Evolutionary conservation across 805 yeast species (phyloP), one percentile per base, ranked within the genome.

Genomic region (Candida ponderosae): DNA sequence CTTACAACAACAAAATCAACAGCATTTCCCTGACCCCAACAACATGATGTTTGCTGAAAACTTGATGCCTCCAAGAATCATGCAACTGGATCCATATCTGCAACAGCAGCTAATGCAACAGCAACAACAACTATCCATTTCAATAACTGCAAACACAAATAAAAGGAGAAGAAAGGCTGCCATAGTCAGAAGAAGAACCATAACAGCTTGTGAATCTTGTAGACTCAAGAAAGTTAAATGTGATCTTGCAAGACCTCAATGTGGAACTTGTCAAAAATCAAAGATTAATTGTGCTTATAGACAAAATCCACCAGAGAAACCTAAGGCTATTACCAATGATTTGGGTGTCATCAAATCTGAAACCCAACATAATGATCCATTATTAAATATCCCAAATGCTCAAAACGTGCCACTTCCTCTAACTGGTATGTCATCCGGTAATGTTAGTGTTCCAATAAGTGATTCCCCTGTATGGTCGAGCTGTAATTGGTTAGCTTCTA

Each of bases 171-270:
- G n/a, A 27, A 28, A 20, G 4, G 19, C 32, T 1, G 31, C 30
- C 23, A 8, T 41, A 5, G 15, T 17, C 0, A 36, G 50, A 18
- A 44, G 40, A 36, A 33, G 54, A 11, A 46, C 47, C 4, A 28
- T 47, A 35, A 41, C 44, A 29, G 72, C 73, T 1, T 69, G 74
- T 42, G 48, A 54, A 14, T 52, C 57, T 17, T 71, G 76, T 44
- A 57, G 72, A 13, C 50, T 57, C 38, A 60, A 62, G 51, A 72
- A 70, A 51, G 66, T 70, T 41, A 70, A 67, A 40, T 72, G 76
- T 51, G 74, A 71, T 47, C 63, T 70, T 39, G 46, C 34, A 9
- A 62, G 56, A 35, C 76, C 76, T 1, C 47, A 54, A 1, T 72
- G 77, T 50, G 68, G 71, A 1, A 40, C 59, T n/a, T 72, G 77